A percentile compares a stretch with the other conserved stretches of the same genome.
These are phyloP conservation scores for Rutidosis leptorrhynchoides DNA, from an alignment of 129 eudicot species.

Conservation along the genomic window DNA sequence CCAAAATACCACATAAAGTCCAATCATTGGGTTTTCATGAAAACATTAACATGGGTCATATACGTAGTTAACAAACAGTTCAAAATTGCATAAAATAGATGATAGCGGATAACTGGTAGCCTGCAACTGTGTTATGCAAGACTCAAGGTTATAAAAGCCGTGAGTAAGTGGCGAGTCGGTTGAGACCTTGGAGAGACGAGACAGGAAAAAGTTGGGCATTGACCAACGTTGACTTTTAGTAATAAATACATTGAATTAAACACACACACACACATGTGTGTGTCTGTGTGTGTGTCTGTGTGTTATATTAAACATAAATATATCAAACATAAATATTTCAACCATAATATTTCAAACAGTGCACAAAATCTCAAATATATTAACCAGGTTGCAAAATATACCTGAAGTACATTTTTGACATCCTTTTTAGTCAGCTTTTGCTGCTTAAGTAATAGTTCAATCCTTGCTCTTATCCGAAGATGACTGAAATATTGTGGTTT, in stretches of 20 bases:
- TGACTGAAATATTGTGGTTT: slow-evolving; percentile 41
- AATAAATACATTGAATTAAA: too few relatives aligned
- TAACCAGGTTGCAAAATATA: slow-evolving; percentile 10
- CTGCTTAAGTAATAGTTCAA: slow-evolving; percentile 83
- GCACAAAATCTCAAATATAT: background rate
- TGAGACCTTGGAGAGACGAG: too few relatives aligned
- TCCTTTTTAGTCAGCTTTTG: slow-evolving; percentile 80
- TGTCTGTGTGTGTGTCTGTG: too few relatives aligned
- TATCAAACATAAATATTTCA: too few relatives aligned
- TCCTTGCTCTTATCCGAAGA: slow-evolving; percentile 80
- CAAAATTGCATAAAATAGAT: background rate
- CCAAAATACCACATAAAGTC: slow-evolving; percentile 1
- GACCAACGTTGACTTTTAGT: too few relatives aligned
- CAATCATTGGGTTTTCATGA: background rate
- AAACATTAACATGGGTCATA: background rate
- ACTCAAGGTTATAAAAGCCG: too few relatives aligned
- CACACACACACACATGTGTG: too few relatives aligned
- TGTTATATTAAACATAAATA: too few relatives aligned
- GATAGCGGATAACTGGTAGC: background rate
- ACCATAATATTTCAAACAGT: too few relatives aligned
- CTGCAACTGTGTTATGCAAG: too few relatives aligned
- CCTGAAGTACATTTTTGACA: slow-evolving; percentile 85
- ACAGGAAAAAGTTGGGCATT: too few relatives aligned
- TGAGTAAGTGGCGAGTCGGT: too few relatives aligned
- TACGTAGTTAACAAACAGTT: background rate